Evolutionary conservation across 2,329 filamentous ascomycete genomes (phyloP).

Genomic region (Exophiala sp.): DNA sequence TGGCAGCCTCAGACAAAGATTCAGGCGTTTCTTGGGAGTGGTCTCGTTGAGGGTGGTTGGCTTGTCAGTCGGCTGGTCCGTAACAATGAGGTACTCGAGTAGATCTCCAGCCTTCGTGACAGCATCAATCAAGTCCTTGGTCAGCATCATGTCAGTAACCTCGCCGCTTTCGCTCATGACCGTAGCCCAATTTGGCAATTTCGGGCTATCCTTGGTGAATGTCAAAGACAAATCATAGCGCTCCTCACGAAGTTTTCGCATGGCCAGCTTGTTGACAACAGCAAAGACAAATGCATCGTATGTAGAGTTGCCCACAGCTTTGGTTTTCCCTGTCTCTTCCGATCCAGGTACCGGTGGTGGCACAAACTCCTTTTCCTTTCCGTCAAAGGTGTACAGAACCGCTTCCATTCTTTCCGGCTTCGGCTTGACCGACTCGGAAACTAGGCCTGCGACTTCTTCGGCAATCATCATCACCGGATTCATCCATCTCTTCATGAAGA

Average conservation of each 20-base stretch:
- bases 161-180: constrained; percentile 97
- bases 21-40: constrained; percentile 77
- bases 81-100: constrained; percentile 83
- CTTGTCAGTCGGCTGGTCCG: constrained; percentile 84
- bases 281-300: constrained; percentile 95
- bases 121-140: constrained; percentile 78
- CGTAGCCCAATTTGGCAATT: constrained; percentile 84
- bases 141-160: constrained; percentile 82
- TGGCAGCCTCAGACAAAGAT: constrained; percentile 69
- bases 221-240: constrained; percentile 94
- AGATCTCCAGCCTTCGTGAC: constrained; percentile 73
- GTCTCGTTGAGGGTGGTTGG: constrained; percentile 83
- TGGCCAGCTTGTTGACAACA: constrained; percentile 88
- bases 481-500: constrained; percentile 79
- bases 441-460: constrained; percentile 68
- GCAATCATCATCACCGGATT: constrained; percentile 68
- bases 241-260: constrained; percentile 85
- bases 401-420: constrained; percentile 74
- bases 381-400: constrained; percentile 83
- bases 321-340: constrained; percentile 56
- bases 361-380: constrained; percentile 76
- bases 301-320: constrained; percentile 58
- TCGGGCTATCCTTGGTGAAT: constrained; percentile 84
- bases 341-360: constrained; percentile 60
- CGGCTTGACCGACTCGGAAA: constrained; percentile 70